Evolutionary conservation across 2,329 filamentous ascomycete species (phyloP), one percentile per base, ranked within the genome.

Genomic region (Cadophora malorum): DNA sequence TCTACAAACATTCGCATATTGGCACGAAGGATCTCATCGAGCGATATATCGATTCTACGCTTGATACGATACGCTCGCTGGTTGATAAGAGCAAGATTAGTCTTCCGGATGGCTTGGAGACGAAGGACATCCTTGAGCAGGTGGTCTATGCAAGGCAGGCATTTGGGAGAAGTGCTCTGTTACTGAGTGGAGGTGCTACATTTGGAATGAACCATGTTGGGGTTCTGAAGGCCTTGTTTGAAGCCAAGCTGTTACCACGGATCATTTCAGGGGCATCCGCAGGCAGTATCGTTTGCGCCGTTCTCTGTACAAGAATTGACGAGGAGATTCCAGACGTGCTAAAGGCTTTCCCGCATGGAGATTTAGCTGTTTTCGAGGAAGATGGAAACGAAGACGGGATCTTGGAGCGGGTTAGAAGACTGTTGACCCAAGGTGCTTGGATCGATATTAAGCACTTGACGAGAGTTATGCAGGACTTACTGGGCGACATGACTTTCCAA

Each of bases 401-500:
- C 0, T 79, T 93, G 31, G 86, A 88, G 62, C 92, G 93, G 73
- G 80, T 92, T 8, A 87, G 88, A 21, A 86, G 93, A 35, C 83
- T 97, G 61, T 80, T 96, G 41, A 96, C 92, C n/a, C 87, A 92
- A 73, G 93, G 93, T 0, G 90, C 90, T 56, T 90, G 95, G 82
- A 92, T 94, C 70, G 93, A 97, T 76, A 96, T 96, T 74, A 86
- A 87, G 28, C 89, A 97, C 78, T 81, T 97, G 60, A 90, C 88
- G 1, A 85, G 90, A 58, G 93, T 97, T 6, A 96, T 98, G 92
- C 87, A 88, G 65, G 84, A 84, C 38, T 82, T 96, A 75, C 84
- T 97, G 8, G 94, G 94, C 47, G 92, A 97, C 74, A 90, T 97
- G 74, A 98, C 95, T 0, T 98, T 98, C 74, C 92, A 95, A 76